phyloP scores from a whole-genome alignment of 2,329 filamentous ascomycete species.

The Cercospora beticola region DNA sequence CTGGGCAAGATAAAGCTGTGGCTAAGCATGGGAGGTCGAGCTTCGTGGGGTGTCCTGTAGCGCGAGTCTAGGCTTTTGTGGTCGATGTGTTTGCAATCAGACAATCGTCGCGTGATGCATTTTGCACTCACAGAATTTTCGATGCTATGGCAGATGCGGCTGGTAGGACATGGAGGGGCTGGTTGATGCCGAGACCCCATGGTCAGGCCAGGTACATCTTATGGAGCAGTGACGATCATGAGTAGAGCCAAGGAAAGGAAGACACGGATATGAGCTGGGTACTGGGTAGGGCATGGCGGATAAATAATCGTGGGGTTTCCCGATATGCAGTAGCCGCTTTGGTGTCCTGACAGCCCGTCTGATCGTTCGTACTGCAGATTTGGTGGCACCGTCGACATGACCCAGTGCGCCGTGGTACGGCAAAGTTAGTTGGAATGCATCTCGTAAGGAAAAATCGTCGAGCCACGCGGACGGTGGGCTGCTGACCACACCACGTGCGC shows the following conservation, averaged over 20 bases:
- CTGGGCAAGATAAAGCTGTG: conserved; percentile 2
- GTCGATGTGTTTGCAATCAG: not conserved
- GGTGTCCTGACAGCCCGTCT: not conserved
- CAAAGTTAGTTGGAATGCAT: not conserved
- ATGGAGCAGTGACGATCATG: not conserved
- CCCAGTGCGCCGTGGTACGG: not conserved
- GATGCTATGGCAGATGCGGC: not conserved
- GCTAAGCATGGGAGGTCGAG: not conserved
- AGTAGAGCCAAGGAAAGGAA: not conserved
- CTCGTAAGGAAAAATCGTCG: not conserved
- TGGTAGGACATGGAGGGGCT: not conserved
- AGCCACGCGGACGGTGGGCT: conserved; percentile 8
- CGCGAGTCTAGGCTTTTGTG: not conserved
- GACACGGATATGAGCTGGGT: not conserved
- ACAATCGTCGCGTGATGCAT: not conserved
- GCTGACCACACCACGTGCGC: conserved; percentile 2
- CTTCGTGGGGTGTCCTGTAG: not conserved
- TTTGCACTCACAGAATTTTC: not conserved
- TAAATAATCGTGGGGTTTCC: not conserved
- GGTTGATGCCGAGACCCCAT: not conserved
- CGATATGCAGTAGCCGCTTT: not conserved
- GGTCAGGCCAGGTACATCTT: not conserved
- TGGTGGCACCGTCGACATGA: not conserved
- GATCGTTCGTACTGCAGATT: not conserved
- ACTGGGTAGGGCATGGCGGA: not conserved